Evolutionary conservation across 306 rosid genomes (phyloP), one percentile per base, ranked within the genome.

Genomic region (Mimosa pudica): DNA sequence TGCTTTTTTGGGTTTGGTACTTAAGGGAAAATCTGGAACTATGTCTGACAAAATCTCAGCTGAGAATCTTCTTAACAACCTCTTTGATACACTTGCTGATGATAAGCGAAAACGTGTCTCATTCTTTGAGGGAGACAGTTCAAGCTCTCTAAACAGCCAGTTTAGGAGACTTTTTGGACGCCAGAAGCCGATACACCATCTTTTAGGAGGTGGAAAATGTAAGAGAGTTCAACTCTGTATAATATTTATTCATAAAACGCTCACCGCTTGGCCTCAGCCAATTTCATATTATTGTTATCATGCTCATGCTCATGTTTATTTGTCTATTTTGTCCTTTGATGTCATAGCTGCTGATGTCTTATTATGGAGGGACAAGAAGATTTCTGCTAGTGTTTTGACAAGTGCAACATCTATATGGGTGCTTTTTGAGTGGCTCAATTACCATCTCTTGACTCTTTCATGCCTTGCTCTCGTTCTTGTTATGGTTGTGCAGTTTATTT

Each of bases 291-390:
- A 58, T 58, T 60, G 12, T 9, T 58, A 38, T 42, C 44, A 44
- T 68, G 14, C 17, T 67, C n/a, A 18, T 69, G 4, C 18, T 20
- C 44, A n/a, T 68, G 0, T 0, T 17, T 71, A 1, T 35, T 72
- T 67, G 8, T 71, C 61, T 24, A 3, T 71, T 83, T 52, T 48
- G 12, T 64, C 66, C 73, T 61, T 55, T 71, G 82, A 80, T 83
- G 80, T 33, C 79, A 71, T 75, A 95, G 98, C 97, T 81, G 99
- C 98, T 76, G 99, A 95, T 86, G 88, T 91, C 79, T 81, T 95
- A 87, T 84, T 95, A 75, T 95, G 99, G 99, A 93, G 98, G 89
- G 90, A 95, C 97, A 95, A 93, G 89, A 95, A 93, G 84, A 93
- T 92, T 74, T 93, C 98, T 49, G 94, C 98, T 3, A 84, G 98